Evolutionary conservation across 2,329 filamentous ascomycete species (phyloP), one percentile per base, ranked within the genome.

Genomic region (Curvularia hawaiiensis): DNA sequence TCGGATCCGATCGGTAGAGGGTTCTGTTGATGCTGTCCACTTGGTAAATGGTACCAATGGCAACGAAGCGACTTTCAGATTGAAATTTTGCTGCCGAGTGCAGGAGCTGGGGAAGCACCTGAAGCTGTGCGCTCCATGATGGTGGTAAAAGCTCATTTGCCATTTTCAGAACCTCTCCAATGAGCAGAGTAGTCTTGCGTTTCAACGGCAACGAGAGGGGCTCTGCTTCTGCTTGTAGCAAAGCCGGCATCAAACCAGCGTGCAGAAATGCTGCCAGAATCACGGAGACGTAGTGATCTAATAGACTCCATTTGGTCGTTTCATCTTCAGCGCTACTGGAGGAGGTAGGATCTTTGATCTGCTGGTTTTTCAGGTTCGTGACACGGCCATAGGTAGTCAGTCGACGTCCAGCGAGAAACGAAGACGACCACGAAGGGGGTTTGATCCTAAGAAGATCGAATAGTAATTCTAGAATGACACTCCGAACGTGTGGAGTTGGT

Each of bases 1-100:
- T 72, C n/a, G 80, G 79, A 6, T 86, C 85, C 47, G 91, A 96
- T 56, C 92, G 85, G 72, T 96, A 96, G 14, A 99, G 79, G 0
- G 93, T 98, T 61, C 92, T 87, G 75, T 94, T 99, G 64, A 99
- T 92, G 72, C 94, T 97, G 78, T 97, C 97, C 52, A 99, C 96
- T 73, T 98, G 95, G 70, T 98, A 99, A 12, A 99, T 91, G 18
- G 96, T 96, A 8, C 92, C 89, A 8, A 92, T 93, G 7, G 94
- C 92, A 55, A 90, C 83, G 65, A 93, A 93, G 53, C 91, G 88
- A 24, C 87, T 84, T 30, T 93, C 86, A 20, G 87, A 82, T 22
- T 85, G 81, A 66, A 93, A 91, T 33, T 87, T 84, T 2, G 90
- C 84, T 4, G 93, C 92, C 0, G 88, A 87, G 7, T 88, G 83